phyloP scores from a whole-genome alignment of 2,329 filamentous ascomycete species.

The Sporothrix sp. region DNA sequence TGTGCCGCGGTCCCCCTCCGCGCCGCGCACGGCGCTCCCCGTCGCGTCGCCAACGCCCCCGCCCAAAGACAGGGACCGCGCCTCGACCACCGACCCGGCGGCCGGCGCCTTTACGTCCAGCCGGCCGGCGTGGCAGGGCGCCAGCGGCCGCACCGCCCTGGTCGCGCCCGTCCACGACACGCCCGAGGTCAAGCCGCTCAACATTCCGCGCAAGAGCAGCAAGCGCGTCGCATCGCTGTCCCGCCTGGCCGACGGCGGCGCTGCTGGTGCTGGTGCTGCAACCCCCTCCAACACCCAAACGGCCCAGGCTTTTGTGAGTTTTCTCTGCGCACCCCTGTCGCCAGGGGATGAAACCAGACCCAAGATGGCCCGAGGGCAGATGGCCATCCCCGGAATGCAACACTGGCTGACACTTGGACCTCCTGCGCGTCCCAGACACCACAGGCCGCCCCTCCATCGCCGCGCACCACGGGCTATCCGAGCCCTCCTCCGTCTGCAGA shows the following conservation, averaged over 20 bases:
- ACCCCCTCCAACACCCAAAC: too few species aligned
- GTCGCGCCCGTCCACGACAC: constrained; percentile 56
- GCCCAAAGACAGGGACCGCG: not conserved
- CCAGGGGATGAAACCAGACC: constrained; percentile 22
- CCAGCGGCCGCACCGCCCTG: constrained; percentile 57
- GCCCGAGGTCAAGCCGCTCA: constrained; percentile 44
- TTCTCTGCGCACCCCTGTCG: constrained; percentile 24
- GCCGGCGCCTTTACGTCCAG: constrained; percentile 28
- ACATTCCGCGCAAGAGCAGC: constrained; percentile 42
- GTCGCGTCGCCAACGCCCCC: not conserved
- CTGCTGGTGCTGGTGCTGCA: not conserved
- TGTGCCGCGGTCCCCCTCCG: too few species aligned
- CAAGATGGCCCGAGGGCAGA: constrained; percentile 27
- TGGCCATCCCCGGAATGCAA: constrained; percentile 24
- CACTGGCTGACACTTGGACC: not conserved
- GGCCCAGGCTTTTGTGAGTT: too few species aligned
- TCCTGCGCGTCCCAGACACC: constrained; percentile 1
- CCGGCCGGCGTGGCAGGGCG: constrained; percentile 60
- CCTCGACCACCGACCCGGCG: constrained; percentile 23
- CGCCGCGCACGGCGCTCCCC: not conserved
- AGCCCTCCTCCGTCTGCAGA: constrained; percentile 30
- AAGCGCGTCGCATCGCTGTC: constrained; percentile 28
- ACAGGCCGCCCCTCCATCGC: constrained; percentile 7
- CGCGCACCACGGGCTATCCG: constrained; percentile 25
- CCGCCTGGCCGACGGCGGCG: constrained; percentile 14